Conservation (phyloP, 208 protist genomes). For the Balamuthia mandrillaris region DNA sequence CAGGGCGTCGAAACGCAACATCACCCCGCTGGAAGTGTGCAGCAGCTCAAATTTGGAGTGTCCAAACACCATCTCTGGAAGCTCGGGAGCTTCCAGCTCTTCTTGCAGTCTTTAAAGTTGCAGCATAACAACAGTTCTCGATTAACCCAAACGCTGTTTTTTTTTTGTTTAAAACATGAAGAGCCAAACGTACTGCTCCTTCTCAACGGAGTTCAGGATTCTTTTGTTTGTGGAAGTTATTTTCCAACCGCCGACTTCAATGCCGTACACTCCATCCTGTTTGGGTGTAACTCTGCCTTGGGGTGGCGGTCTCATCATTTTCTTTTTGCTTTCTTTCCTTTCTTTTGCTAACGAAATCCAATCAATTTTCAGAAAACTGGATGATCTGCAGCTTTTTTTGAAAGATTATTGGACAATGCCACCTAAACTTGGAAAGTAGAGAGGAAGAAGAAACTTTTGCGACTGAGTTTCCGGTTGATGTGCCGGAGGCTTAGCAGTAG, state of each 20-base stretch:
- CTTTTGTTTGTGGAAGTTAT: background rate
- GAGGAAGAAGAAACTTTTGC: too few relatives aligned
- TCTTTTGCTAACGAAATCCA: too few relatives aligned
- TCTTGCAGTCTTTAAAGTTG: background rate
- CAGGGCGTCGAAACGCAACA: background rate
- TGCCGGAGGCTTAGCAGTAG: too few relatives aligned
- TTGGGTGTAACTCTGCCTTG: background rate
- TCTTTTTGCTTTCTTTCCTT: too few relatives aligned
- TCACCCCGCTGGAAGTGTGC: background rate
- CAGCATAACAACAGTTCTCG: background rate
- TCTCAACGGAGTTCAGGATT: conserved; percentile 3
- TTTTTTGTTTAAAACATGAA: background rate
- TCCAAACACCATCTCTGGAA: conserved; percentile 36
- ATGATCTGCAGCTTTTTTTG: too few relatives aligned
- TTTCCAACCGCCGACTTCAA: background rate
- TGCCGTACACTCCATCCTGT: background rate
- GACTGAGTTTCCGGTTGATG: too few relatives aligned
- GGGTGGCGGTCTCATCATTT: background rate
- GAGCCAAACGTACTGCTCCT: background rate
- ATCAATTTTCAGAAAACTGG: too few relatives aligned
- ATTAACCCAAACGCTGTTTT: background rate
- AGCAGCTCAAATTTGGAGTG: background rate
- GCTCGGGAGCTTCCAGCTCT: background rate
- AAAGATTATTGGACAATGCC: too few relatives aligned
- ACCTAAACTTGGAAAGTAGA: too few relatives aligned